A percentile compares a stretch with the other conserved stretches of the same genome.
phyloP scores from a whole-genome alignment of 2,329 filamentous ascomycete genomes.

The Boeremia lycopersici region DNA sequence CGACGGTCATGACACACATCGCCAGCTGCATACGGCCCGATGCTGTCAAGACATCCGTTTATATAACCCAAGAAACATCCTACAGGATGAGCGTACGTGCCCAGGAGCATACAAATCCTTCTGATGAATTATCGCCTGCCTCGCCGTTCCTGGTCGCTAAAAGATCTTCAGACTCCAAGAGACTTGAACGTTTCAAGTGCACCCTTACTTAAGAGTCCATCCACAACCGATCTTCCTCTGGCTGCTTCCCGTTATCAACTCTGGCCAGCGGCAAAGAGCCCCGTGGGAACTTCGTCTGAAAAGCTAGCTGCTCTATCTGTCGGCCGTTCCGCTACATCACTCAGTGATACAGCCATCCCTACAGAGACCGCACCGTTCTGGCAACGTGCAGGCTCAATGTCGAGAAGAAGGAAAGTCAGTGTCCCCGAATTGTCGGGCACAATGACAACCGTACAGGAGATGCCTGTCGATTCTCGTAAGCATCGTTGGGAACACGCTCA shows the following conservation, averaged over 20 bases:
- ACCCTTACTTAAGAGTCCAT: constrained; percentile 36
- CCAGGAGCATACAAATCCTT: constrained; percentile 21
- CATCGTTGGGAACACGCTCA: not conserved
- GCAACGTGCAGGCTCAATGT: constrained; percentile 47
- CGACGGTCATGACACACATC: constrained; percentile 51
- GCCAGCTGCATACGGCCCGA: constrained; percentile 50
- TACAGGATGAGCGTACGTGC: constrained; percentile 39
- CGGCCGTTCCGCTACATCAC: constrained; percentile 47
- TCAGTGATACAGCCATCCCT: constrained; percentile 48
- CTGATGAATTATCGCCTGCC: constrained; percentile 42
- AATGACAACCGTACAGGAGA: constrained; percentile 49
- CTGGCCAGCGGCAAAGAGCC: constrained; percentile 44
- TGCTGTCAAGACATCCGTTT: constrained; percentile 42
- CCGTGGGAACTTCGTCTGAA: constrained; percentile 37
- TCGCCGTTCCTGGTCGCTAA: constrained; percentile 45
- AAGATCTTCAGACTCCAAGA: constrained; percentile 37
- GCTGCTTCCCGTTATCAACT: constrained; percentile 43
- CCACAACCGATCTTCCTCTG: constrained; percentile 33
- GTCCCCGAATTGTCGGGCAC: constrained; percentile 47
- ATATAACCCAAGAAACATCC: constrained; percentile 48
- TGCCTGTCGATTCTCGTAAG: constrained; percentile 49
- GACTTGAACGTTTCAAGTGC: constrained; percentile 26
- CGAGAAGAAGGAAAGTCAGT: constrained; percentile 49
- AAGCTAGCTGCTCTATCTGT: constrained; percentile 46
- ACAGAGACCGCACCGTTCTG: constrained; percentile 42